Evolutionary conservation across 352 stramenopile species (phyloP).

Genomic region (Phytophthora pistaciae): DNA sequence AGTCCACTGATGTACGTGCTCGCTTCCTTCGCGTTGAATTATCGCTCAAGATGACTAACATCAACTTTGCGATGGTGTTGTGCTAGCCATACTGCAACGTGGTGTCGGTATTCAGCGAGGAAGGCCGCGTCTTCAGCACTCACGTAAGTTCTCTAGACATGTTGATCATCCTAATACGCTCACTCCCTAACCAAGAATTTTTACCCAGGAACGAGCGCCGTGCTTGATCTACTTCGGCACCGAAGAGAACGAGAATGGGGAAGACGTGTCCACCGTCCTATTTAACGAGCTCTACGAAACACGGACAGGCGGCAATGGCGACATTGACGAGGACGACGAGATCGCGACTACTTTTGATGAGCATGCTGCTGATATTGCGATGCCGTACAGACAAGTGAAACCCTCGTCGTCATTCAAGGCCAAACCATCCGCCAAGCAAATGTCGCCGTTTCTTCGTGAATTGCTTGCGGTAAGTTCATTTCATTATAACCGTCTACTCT

Average conservation of each 20-base stretch:
- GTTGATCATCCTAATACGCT: background rate
- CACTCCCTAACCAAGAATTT: background rate
- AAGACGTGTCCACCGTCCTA: slow-evolving; percentile 72
- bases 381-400: slow-evolving; percentile 15
- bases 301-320: slow-evolving; percentile 6
- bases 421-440: slow-evolving; percentile 5
- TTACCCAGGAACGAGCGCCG: slow-evolving; percentile 69
- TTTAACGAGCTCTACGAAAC: slow-evolving; percentile 75
- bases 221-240: slow-evolving; percentile 82
- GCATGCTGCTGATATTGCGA: slow-evolving; percentile 25
- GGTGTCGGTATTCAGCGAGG: slow-evolving; percentile 56
- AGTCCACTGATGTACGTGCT: slow-evolving; percentile 73
- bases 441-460: slow-evolving; percentile 36
- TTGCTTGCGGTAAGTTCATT: slow-evolving; percentile 32
- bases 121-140: slow-evolving; percentile 87
- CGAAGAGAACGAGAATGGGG: slow-evolving; percentile 48
- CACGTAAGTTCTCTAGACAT: too few relatives aligned
- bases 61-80: background rate
- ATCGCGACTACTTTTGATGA: slow-evolving; percentile 29
- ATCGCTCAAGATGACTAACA: too few relatives aligned
- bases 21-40: background rate
- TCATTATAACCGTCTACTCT: background rate
- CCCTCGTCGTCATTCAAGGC: background rate
- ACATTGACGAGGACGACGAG: slow-evolving; percentile 27
- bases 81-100: slow-evolving; percentile 72